These are phyloP conservation scores for Silene coronaria DNA, from an alignment of 179 eudicot species.

Conservation along the genomic window DNA sequence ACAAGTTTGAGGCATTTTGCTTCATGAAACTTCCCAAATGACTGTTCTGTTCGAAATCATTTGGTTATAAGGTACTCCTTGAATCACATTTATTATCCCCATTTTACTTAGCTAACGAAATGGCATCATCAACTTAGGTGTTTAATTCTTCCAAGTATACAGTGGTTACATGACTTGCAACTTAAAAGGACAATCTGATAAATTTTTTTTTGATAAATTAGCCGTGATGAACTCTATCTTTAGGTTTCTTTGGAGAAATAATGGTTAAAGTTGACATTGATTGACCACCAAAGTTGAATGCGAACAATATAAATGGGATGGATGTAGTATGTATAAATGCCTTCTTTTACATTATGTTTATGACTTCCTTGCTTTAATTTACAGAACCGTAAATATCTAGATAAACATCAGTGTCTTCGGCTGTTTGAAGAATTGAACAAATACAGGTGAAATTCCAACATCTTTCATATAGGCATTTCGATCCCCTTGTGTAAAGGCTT, in stretches of 20 bases:
- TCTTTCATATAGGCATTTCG: not conserved
- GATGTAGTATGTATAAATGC: not conserved
- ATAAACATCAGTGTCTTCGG: constrained; percentile 62
- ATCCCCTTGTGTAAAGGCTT: not conserved
- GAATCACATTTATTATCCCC: no score
- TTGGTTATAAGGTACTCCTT: not conserved
- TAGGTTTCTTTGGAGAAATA: no score
- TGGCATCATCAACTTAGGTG: no score
- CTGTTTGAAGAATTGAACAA: constrained; percentile 82
- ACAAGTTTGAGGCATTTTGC: not conserved
- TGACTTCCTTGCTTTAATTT: constrained; percentile 13
- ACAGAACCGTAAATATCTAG: constrained; percentile 52
- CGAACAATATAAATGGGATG: no score
- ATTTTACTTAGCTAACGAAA: no score
- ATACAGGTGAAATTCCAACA: constrained; percentile 56
- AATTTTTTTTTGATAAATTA: not conserved
- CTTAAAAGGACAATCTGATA: no score
- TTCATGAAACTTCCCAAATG: not conserved
- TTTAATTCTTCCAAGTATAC: no score
- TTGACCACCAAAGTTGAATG: no score
- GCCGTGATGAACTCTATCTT: no score
- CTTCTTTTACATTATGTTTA: not conserved
- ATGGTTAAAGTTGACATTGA: no score
- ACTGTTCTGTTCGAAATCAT: not conserved
- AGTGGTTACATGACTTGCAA: no score